phyloP scores from a whole-genome alignment of 345 rosid genomes.

The Citrus sp. region DNA sequence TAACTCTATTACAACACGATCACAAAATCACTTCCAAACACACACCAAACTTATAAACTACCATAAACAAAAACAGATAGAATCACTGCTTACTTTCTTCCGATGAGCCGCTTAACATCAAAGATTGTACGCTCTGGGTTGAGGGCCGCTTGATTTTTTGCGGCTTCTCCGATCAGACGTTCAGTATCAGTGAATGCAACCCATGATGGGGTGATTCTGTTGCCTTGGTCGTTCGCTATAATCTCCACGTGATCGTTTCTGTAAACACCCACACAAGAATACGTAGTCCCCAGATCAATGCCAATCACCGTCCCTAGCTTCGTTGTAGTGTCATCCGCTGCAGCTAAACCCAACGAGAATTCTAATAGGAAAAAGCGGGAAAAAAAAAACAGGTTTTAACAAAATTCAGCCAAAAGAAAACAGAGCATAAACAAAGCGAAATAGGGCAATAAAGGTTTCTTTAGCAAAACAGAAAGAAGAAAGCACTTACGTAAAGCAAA shows the following conservation, averaged over 20 bases:
- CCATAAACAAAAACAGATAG: not conserved
- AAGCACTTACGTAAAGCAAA: constrained; percentile 24
- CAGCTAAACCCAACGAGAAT: constrained; percentile 18
- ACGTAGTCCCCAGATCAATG: constrained; percentile 55
- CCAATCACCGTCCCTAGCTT: constrained; percentile 52
- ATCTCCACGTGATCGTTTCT: constrained; percentile 47
- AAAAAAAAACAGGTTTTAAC: no score
- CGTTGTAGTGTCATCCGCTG: constrained; percentile 20
- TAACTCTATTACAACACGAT: no score
- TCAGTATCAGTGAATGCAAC: constrained; percentile 64
- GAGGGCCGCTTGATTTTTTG: constrained; percentile 56
- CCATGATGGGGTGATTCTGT: constrained; percentile 68
- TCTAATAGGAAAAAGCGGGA: constrained; percentile 10
- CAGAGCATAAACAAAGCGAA: not conserved
- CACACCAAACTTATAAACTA: not conserved
- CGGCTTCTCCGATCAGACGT: constrained; percentile 65
- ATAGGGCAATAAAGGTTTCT: not conserved
- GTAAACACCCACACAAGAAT: constrained; percentile 54
- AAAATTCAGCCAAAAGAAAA: not conserved
- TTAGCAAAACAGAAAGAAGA: not conserved
- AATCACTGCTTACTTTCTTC: constrained; percentile 25
- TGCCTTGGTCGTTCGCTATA: constrained; percentile 64
- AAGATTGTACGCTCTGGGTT: constrained; percentile 49
- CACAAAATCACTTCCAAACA: not conserved
- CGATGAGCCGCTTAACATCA: constrained; percentile 54